phyloP scores from a whole-genome alignment of 768 basidiomycete genomes.

The Kwoniella sp. region DNA sequence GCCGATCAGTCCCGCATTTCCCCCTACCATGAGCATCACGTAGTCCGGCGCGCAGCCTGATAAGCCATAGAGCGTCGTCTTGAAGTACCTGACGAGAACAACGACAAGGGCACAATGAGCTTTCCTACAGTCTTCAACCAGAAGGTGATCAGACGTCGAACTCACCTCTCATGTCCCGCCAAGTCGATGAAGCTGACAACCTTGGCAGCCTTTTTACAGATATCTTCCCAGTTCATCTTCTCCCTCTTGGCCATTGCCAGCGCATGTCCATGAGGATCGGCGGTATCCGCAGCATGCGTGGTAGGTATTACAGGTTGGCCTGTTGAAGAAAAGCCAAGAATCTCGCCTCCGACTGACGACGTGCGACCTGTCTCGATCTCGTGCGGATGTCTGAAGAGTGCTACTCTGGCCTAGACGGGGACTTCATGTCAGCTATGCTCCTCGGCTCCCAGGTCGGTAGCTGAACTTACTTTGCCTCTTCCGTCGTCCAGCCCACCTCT shows the following conservation, averaged over 20 bases:
- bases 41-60: conserved; percentile 85
- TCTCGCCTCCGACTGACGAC: conserved; percentile 97
- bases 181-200: conserved; percentile 94
- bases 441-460: conserved; percentile 11
- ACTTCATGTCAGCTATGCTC: conserved; percentile 59
- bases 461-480: conserved; percentile 37
- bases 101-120: background rate
- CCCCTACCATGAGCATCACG: conserved; percentile 90
- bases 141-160: conserved; percentile 44
- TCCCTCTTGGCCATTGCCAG: conserved; percentile 62
- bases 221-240: conserved; percentile 94
- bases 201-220: conserved; percentile 82
- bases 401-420: conserved; percentile 70
- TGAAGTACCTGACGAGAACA: conserved; percentile 52
- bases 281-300: conserved; percentile 47
- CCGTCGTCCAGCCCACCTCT: conserved; percentile 64
- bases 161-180: conserved; percentile 91
- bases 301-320: conserved; percentile 79
- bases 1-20: conserved; percentile 69
- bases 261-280: conserved; percentile 57
- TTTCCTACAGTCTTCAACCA: background rate
- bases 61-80: conserved; percentile 89
- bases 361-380: conserved; percentile 95
- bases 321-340: conserved; percentile 78
- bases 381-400: conserved; percentile 93